phyloP scores from a whole-genome alignment of 2,329 filamentous ascomycete genomes.

The Cordyceps cicadae region DNA sequence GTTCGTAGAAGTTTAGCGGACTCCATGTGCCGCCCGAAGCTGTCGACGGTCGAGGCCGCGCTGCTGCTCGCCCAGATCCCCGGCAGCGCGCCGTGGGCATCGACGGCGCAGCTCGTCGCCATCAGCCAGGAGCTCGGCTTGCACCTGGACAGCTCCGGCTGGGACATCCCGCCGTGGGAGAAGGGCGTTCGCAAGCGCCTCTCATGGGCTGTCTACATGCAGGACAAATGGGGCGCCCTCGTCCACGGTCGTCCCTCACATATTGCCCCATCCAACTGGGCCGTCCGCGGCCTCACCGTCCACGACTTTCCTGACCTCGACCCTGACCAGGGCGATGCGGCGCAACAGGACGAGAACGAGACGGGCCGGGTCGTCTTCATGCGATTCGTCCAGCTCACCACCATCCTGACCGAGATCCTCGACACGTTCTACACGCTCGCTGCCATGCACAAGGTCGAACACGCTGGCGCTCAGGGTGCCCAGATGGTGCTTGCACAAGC shows the following conservation, averaged over 20 bases:
- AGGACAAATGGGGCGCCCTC: slow-evolving; percentile 83
- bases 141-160: slow-evolving; percentile 76
- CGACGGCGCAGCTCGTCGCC: slow-evolving; percentile 81
- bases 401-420: slow-evolving; percentile 70
- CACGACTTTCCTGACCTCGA: slow-evolving; percentile 69
- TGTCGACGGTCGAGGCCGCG: slow-evolving; percentile 72
- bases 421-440: slow-evolving; percentile 76
- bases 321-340: slow-evolving; percentile 51
- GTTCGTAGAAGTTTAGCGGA: slow-evolving; percentile 65
- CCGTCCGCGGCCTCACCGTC: slow-evolving; percentile 54
- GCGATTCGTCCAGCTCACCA: slow-evolving; percentile 67
- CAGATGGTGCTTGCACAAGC: slow-evolving; percentile 65
- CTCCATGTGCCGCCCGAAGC: slow-evolving; percentile 72
- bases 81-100: slow-evolving; percentile 71
- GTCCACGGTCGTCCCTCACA: slow-evolving; percentile 82
- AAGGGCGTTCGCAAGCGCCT: slow-evolving; percentile 75
- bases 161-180: slow-evolving; percentile 87
- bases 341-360: slow-evolving; percentile 57
- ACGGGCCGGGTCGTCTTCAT: slow-evolving; percentile 62
- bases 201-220: slow-evolving; percentile 88
- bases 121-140: slow-evolving; percentile 81
- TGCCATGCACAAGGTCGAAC: slow-evolving; percentile 60
- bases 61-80: slow-evolving; percentile 66
- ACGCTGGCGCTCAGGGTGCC: slow-evolving; percentile 61
- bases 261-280: slow-evolving; percentile 63